Percentiles rank a stretch among this genome's conserved stretches.
Evolutionary conservation across 1,284 basidiomycete genomes (phyloP).

Genomic region (Leccinum solheimii): DNA sequence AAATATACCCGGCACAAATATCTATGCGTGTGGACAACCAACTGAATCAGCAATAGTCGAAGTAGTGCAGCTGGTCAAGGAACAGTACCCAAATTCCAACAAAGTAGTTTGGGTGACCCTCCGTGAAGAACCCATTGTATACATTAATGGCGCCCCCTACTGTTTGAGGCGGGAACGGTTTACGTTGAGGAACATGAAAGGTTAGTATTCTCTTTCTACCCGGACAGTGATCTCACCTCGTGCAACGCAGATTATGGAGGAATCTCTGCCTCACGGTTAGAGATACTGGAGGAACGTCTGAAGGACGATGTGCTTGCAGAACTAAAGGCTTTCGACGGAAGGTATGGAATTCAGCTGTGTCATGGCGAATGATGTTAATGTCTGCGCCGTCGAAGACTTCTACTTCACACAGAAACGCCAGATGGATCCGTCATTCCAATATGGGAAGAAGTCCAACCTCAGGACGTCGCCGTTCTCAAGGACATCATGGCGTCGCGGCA

Average conservation of each 20-base stretch:
- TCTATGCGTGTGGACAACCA: slow-evolving; percentile 93
- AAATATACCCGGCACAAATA: slow-evolving; percentile 78
- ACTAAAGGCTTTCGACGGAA: slow-evolving; percentile 80
- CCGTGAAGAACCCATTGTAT: slow-evolving; percentile 92
- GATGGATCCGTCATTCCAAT: slow-evolving; percentile 91
- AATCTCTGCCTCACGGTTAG: slow-evolving; percentile 85
- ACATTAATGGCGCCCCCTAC: slow-evolving; percentile 87
- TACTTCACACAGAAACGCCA: slow-evolving; percentile 88
- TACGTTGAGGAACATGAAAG: slow-evolving; percentile 86
- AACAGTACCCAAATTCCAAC: slow-evolving; percentile 58
- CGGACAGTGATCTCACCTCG: slow-evolving; percentile 5
- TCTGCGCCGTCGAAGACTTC: slow-evolving; percentile 43
- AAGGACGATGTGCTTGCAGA: slow-evolving; percentile 89
- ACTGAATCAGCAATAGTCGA: slow-evolving; percentile 88
- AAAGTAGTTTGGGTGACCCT: slow-evolving; percentile 91
- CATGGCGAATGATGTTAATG: background rate
- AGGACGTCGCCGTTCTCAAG: slow-evolving; percentile 82
- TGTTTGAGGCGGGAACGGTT: slow-evolving; percentile 78
- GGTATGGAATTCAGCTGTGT: slow-evolving; percentile 41
- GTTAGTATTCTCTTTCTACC: slow-evolving; percentile 35
- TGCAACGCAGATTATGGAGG: slow-evolving; percentile 77
- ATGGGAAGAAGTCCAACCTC: slow-evolving; percentile 89
- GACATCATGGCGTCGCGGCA: slow-evolving; percentile 81
- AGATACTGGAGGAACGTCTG: slow-evolving; percentile 89
- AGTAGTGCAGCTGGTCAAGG: slow-evolving; percentile 73